Conservation (phyloP, 192 early-diverging fungal genomes). For the Geosiphon pyriformis region DNA sequence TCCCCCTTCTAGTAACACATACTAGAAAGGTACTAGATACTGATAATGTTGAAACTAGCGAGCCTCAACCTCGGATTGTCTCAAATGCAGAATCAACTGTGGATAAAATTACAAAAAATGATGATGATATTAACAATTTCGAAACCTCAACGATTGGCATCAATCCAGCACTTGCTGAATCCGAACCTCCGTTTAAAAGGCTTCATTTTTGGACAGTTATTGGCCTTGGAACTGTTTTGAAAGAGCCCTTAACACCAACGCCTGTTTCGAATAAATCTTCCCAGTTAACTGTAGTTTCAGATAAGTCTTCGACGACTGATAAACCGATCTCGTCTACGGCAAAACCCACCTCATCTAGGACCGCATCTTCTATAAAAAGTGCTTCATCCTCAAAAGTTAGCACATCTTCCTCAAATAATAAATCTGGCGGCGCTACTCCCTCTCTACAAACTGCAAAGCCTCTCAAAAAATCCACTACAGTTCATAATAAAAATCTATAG, state of each 20-base stretch:
- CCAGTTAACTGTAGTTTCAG: not conserved
- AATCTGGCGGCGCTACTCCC: too few species aligned
- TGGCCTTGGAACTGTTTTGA: conserved; percentile 47
- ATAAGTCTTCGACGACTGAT: not conserved
- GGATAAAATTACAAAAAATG: conserved; percentile 24
- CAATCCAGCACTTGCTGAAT: conserved; percentile 21
- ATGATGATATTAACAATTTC: conserved; percentile 27
- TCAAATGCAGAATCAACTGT: not conserved
- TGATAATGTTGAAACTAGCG: conserved; percentile 31
- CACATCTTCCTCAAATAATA: not conserved
- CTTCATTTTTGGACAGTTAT: conserved; percentile 58
- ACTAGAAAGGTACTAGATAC: conserved; percentile 43
- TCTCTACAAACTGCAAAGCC: not conserved
- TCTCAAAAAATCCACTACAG: not conserved
- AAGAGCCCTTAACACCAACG: not conserved
- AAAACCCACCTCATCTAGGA: not conserved
- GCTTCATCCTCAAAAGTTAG: not conserved
- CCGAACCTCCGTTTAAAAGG: conserved; percentile 37
- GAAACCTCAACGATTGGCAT: conserved; percentile 27
- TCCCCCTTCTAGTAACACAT: conserved; percentile 56
- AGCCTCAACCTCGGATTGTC: not conserved
- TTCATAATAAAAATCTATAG: too few species aligned
- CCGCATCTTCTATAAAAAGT: not conserved
- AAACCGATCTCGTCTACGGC: not conserved
- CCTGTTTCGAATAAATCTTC: not conserved